A percentile compares a stretch with the other conserved stretches of the same genome.
Evolutionary conservation across 495 filamentous ascomycete genomes (phyloP).

Genomic region (Penicillium subrubescens): DNA sequence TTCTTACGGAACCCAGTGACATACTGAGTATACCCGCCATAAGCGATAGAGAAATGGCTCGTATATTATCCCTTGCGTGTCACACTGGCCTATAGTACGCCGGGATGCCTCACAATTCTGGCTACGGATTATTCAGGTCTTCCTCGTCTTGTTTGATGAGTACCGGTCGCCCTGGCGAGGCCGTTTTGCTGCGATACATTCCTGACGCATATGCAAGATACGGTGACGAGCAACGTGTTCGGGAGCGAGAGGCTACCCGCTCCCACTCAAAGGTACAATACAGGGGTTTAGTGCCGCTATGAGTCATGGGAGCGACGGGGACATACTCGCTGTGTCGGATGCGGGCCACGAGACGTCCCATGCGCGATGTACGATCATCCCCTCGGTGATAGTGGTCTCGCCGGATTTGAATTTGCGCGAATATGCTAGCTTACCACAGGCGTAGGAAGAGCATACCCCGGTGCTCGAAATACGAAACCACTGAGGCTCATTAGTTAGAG

Average conservation of each 20-base stretch:
- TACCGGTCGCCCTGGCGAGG: background rate
- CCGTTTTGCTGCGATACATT: background rate
- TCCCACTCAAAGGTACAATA: background rate
- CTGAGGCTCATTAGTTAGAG: too few species aligned
- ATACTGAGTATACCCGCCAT: slow-evolving; percentile 2
- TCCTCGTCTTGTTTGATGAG: background rate
- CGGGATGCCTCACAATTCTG: background rate
- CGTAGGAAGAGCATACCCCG: too few species aligned
- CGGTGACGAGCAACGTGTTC: slow-evolving; percentile 8
- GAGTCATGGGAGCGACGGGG: too few species aligned
- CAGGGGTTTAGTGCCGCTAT: background rate
- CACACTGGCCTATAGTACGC: background rate
- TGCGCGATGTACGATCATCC: too few species aligned
- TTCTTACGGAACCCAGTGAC: background rate
- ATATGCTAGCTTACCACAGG: too few species aligned
- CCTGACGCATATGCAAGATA: slow-evolving; percentile 3
- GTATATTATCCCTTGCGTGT: background rate
- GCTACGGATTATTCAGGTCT: background rate
- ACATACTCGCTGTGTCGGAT: too few species aligned
- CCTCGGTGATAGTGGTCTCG: too few species aligned
- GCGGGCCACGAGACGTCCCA: too few species aligned
- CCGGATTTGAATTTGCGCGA: too few species aligned
- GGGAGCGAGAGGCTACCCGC: background rate
- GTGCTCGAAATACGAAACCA: too few species aligned
- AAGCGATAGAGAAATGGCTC: background rate